phyloP scores from a whole-genome alignment of 768 basidiomycete species.

The Amanita phalloides region DNA sequence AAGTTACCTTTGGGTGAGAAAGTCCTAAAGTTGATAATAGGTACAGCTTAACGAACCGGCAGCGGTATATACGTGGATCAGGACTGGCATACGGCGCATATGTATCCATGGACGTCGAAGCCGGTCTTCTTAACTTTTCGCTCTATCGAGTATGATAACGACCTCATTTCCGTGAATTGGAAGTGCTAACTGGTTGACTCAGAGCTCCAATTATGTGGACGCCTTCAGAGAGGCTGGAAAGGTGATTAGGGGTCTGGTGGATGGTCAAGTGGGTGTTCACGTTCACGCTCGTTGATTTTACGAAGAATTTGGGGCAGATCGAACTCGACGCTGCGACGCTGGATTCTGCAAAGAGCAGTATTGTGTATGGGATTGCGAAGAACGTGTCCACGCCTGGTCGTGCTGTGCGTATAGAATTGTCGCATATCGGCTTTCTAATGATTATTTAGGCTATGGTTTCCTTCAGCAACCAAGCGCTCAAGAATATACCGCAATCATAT shows the following conservation, averaged over 20 bases:
- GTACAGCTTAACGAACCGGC: slow-evolving; percentile 7
- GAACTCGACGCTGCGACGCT: slow-evolving; percentile 69
- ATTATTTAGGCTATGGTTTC: slow-evolving; percentile 59
- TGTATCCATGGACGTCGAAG: slow-evolving; percentile 63
- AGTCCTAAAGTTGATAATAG: not conserved
- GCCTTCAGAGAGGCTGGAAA: slow-evolving; percentile 76
- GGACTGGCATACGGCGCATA: slow-evolving; percentile 93
- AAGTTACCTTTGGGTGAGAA: slow-evolving; percentile 81
- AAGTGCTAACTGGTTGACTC: slow-evolving; percentile 7
- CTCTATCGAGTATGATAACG: slow-evolving; percentile 51
- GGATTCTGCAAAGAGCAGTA: slow-evolving; percentile 86
- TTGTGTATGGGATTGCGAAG: slow-evolving; percentile 77
- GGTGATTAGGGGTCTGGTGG: slow-evolving; percentile 69
- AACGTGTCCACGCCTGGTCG: slow-evolving; percentile 77
- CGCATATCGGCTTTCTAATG: not conserved
- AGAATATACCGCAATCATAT: slow-evolving; percentile 65
- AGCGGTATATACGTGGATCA: slow-evolving; percentile 87
- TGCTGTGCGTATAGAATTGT: slow-evolving; percentile 46
- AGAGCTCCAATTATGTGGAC: slow-evolving; percentile 73
- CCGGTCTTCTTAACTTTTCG: slow-evolving; percentile 64
- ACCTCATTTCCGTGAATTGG: not conserved
- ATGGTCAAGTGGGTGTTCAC: slow-evolving; percentile 58
- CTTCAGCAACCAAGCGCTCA: slow-evolving; percentile 87
- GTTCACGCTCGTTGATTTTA: not conserved
- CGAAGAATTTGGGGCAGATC: slow-evolving; percentile 37